phyloP scores from a whole-genome alignment of 139 green algal genomes.

The Edaphochlamys debaryana region DNA sequence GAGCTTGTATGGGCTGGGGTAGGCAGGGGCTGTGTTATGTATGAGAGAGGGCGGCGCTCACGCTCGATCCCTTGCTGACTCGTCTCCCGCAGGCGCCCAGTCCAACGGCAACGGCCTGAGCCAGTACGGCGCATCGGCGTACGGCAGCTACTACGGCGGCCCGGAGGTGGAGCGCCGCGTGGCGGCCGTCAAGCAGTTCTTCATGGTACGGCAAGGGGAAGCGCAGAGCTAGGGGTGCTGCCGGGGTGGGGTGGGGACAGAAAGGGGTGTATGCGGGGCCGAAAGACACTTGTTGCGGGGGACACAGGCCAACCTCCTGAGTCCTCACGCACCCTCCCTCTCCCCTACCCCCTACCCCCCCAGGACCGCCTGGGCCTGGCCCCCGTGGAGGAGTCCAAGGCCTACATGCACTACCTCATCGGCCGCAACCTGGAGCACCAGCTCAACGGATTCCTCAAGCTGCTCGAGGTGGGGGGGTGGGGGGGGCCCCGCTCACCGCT shows the following conservation, averaged over 20 bases:
- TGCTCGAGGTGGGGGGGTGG: conserved; percentile 58
- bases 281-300: too few relatives aligned
- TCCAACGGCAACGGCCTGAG: too few relatives aligned
- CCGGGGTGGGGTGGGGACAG: background rate
- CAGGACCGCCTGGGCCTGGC: conserved; percentile 55
- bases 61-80: too few relatives aligned
- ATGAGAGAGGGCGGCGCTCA: too few relatives aligned
- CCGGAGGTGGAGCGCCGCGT: conserved; percentile 31
- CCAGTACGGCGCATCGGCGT: background rate
- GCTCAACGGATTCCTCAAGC: conserved; percentile 68
- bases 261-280: background rate
- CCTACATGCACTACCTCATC: conserved; percentile 80
- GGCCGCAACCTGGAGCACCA: conserved; percentile 55
- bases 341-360: too few relatives aligned
- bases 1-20: too few relatives aligned
- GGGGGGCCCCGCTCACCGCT: too few relatives aligned
- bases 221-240: too few relatives aligned
- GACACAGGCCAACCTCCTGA: too few relatives aligned
- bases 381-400: conserved; percentile 67
- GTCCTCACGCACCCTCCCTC: too few relatives aligned
- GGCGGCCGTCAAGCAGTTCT: conserved; percentile 56
- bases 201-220: conserved; percentile 34
- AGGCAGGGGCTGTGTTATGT: too few relatives aligned
- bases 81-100: too few relatives aligned
- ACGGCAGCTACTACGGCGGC: background rate